A percentile compares a stretch with the other conserved stretches of the same genome.
Evolutionary conservation across 2,329 filamentous ascomycete genomes (phyloP).

Genomic region (Escovopsis sp.): DNA sequence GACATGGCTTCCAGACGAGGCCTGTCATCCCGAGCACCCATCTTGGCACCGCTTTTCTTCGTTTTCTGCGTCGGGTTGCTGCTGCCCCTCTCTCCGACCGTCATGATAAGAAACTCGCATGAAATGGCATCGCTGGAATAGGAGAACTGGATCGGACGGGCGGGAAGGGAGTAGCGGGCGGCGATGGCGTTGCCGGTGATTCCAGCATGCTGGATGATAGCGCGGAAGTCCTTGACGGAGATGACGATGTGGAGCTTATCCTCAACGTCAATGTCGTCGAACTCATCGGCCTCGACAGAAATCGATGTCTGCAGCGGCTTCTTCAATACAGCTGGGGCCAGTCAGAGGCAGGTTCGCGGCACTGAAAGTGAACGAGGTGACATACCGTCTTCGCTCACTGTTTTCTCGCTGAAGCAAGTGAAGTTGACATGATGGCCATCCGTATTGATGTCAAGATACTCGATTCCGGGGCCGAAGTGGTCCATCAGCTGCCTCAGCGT

Average conservation of each 20-base stretch:
- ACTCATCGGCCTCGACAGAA: slow-evolving; percentile 60
- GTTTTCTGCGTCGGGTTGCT: slow-evolving; percentile 32
- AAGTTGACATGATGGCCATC: slow-evolving; percentile 61
- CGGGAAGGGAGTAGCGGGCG: slow-evolving; percentile 55
- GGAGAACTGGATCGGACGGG: slow-evolving; percentile 55
- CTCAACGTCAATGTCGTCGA: slow-evolving; percentile 58
- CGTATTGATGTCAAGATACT: slow-evolving; percentile 65
- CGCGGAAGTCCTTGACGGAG: slow-evolving; percentile 69
- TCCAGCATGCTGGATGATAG: slow-evolving; percentile 62
- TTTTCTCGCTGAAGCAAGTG: slow-evolving; percentile 70
- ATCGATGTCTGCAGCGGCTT: slow-evolving; percentile 71
- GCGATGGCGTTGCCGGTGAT: slow-evolving; percentile 50
- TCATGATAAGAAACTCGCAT: slow-evolving; percentile 73
- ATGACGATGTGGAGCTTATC: slow-evolving; percentile 66
- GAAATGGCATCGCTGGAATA: slow-evolving; percentile 54
- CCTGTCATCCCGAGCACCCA: slow-evolving; percentile 15
- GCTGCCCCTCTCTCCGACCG: slow-evolving; percentile 49
- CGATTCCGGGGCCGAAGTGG: slow-evolving; percentile 65
- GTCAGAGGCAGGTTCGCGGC: slow-evolving; percentile 5
- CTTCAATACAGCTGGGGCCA: slow-evolving; percentile 49
- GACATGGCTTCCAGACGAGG: slow-evolving; percentile 33
- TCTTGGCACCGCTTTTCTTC: slow-evolving; percentile 28
- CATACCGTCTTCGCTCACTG: slow-evolving; percentile 42
- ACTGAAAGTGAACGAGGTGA: not conserved
- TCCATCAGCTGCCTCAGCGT: slow-evolving; percentile 63